These are phyloP conservation scores for Capsicum chinense DNA, from an alignment of 257 asterid species.

Conservation along the genomic window DNA sequence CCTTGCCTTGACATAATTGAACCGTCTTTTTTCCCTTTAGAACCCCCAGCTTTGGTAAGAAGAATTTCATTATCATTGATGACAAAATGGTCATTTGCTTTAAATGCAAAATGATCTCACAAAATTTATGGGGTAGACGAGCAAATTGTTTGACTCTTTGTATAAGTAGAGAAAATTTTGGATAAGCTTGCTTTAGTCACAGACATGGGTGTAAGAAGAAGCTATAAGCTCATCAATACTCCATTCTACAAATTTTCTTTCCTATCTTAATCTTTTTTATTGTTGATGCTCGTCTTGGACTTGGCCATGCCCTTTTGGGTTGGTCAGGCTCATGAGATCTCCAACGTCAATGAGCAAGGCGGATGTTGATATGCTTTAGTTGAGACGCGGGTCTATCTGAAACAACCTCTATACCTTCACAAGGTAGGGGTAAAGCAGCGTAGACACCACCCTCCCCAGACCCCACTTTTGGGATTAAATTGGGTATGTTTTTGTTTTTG, in stretches of 20 bases:
- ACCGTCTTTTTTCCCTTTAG: background rate
- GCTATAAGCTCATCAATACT: slow-evolving; percentile 23
- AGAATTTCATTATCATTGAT: slow-evolving; percentile 3
- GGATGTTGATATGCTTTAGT: background rate
- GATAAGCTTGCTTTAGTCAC: background rate
- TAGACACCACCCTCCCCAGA: background rate
- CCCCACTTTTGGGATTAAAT: background rate
- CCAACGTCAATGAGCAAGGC: background rate
- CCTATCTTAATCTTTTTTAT: background rate
- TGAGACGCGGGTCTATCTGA: background rate
- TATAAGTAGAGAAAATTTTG: background rate
- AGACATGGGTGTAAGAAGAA: slow-evolving; percentile 4
- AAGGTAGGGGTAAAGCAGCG: background rate
- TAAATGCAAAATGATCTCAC: background rate
- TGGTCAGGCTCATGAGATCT: background rate
- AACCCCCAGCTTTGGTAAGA: background rate
- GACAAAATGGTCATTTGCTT: slow-evolving; percentile 5
- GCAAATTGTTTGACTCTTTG: background rate
- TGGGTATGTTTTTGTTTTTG: background rate
- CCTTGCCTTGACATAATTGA: background rate
- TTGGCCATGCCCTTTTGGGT: background rate
- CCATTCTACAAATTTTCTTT: slow-evolving; percentile 17
- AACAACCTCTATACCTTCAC: background rate
- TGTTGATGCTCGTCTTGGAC: slow-evolving; percentile 13
- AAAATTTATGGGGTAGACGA: background rate